Evolutionary conservation across 176 grass and related monocot species (phyloP), one percentile per base, ranked within the genome.

Genomic region (Lolium perenne): DNA sequence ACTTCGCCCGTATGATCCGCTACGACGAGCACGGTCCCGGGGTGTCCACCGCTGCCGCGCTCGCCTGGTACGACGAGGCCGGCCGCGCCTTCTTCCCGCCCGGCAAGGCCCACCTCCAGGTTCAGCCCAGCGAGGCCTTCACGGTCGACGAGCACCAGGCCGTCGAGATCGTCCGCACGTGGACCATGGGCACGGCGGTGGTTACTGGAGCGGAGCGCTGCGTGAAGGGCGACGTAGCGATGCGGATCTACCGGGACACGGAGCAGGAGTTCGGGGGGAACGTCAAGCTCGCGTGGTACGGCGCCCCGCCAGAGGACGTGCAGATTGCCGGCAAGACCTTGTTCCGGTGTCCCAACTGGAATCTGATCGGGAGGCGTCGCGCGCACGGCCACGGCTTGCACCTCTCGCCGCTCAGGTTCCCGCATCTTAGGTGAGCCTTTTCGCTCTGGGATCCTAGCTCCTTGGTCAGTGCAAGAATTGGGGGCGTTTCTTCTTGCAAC

Each of bases 381-480:
- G 74, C 74, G 50, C 74, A 77, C 50, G 74, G 74, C 15, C 74
- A 2, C 0, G 74, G 50, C 3, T 9, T 77, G 74, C 74, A 77
- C 50, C 74, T 77, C 50, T 18, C 74, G 26, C 50, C 74, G 49
- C 74, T 77, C 74, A 77, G 74, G 74, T 77, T 77, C 50, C 76
- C 76, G 54, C 54, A 78, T 59, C 76, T 78, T 59, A 78, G 76
- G 76, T 77, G 53, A 77, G 75, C 4, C 53, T 26, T 11, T 47
- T 22, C 20, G 25, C 32, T 65, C 25, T 29, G 14, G 62, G 62
- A 65, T 65, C 7, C 6, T 5, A 43, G 4, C 41, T 43, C 41
- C 38, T 70, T 70, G 15, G 38, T 43, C 15, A 62, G 59, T 23
- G 59, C 59, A 62, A 25, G 59, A 62, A 62, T 62, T 62, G 59